phyloP scores from a whole-genome alignment of 768 basidiomycete species.

The Rhizopogon vinicolor region DNA sequence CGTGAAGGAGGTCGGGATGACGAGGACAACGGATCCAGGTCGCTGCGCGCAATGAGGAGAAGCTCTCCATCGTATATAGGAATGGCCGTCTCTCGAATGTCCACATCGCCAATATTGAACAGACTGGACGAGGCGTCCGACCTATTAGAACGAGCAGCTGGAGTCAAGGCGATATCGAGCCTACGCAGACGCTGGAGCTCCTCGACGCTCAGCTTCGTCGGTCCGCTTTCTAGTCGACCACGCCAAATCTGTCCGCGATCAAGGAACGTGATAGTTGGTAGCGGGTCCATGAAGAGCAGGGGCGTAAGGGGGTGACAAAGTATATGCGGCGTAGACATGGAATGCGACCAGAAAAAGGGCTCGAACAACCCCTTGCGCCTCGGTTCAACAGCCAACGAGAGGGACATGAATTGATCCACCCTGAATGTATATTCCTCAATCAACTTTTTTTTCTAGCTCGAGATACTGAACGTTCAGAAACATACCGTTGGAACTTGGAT shows the following conservation, averaged over 20 bases:
- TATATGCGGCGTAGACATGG: conserved; percentile 29
- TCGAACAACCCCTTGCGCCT: conserved; percentile 72
- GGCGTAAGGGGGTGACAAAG: conserved; percentile 52
- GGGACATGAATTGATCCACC: conserved; percentile 72
- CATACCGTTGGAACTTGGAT: conserved; percentile 61
- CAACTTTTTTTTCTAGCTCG: not conserved
- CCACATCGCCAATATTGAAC: conserved; percentile 35
- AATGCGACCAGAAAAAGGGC: conserved; percentile 67
- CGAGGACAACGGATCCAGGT: conserved; percentile 37
- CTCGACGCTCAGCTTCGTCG: conserved; percentile 39
- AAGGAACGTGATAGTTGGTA: conserved; percentile 63
- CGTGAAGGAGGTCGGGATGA: conserved; percentile 63
- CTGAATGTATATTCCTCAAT: conserved; percentile 26
- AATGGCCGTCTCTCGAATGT: conserved; percentile 64
- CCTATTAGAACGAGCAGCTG: conserved; percentile 7
- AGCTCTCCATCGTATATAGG: conserved; percentile 74
- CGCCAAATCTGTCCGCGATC: conserved; percentile 63
- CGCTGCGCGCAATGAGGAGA: conserved; percentile 58
- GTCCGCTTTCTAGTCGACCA: conserved; percentile 64
- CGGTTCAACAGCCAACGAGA: conserved; percentile 73
- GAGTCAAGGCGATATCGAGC: conserved; percentile 42
- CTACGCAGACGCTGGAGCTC: conserved; percentile 58
- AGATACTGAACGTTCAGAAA: not conserved
- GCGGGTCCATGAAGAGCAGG: conserved; percentile 70
- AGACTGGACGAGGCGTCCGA: conserved; percentile 12